phyloP scores from a whole-genome alignment of 768 basidiomycete genomes.

The Postia placenta region DNA sequence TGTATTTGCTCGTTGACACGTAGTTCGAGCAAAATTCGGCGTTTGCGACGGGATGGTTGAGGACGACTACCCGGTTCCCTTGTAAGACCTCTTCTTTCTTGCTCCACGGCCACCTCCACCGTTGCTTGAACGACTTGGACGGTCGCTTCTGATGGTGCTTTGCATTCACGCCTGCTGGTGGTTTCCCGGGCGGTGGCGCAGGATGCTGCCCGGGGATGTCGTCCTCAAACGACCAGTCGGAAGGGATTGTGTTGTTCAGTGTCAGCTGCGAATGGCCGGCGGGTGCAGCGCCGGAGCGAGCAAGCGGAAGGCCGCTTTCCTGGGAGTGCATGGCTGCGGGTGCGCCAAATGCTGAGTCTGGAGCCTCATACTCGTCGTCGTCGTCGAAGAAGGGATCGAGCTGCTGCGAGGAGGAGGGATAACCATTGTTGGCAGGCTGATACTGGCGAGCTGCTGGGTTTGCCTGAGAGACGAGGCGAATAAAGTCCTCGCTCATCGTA shows the following conservation, averaged over 20 bases:
- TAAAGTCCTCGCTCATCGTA: conserved; percentile 68
- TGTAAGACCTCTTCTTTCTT: conserved; percentile 57
- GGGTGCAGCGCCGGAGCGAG: conserved; percentile 52
- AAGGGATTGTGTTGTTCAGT: conserved; percentile 43
- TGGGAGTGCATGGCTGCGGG: conserved; percentile 38
- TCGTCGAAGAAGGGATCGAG: conserved; percentile 92
- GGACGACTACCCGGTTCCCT: conserved; percentile 75
- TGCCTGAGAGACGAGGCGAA: conserved; percentile 63
- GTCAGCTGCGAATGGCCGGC: conserved; percentile 49
- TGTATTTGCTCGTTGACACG: conserved; percentile 95
- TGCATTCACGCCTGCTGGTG: too few relatives aligned
- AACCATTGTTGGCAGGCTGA: conserved; percentile 48
- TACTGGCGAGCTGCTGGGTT: conserved; percentile 56
- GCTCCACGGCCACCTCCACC: conserved; percentile 85
- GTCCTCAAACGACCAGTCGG: conserved; percentile 74
- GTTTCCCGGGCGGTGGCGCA: not conserved
- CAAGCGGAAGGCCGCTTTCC: conserved; percentile 50
- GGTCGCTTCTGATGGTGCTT: conserved; percentile 9
- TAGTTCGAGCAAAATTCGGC: conserved; percentile 72
- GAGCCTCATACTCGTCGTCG: conserved; percentile 68
- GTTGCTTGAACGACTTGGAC: conserved; percentile 21
- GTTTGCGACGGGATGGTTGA: conserved; percentile 72
- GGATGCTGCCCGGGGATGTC: conserved; percentile 14
- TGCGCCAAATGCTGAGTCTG: conserved; percentile 63
- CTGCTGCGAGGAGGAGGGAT: conserved; percentile 47